Evolutionary conservation across 2,329 filamentous ascomycete genomes (phyloP), one percentile per base, ranked within the genome.

Genomic region (Pestalotiopsis sp.): DNA sequence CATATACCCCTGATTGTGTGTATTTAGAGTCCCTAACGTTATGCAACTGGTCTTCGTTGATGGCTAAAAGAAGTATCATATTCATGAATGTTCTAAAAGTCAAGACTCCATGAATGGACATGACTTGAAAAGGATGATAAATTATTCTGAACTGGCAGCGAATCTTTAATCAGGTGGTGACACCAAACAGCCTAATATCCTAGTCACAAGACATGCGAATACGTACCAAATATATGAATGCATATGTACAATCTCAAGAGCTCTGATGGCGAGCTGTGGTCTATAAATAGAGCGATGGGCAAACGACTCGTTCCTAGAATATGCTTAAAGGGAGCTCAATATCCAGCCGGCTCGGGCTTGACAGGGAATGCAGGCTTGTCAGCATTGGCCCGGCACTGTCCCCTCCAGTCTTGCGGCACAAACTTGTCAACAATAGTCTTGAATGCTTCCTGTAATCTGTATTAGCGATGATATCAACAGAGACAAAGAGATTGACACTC

Each of bases 391-490:
- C 80, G 81, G 73, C 87, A 90, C 70, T 88, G 80, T 25, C 82
- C 76, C 72, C 82, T 87, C 95, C 95, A 98, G 78, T 94, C 87
- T 69, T 83, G 83, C 0, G 96, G 96, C 1, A 93, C 96, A 77
- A 93, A 97, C 75, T 93, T 94, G 81, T 98, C 95, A 2, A 96
- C 94, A 67, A 98, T 93, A 65, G 89, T 84, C 81, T 98, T 98
- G 85, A 99, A 99, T 0, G 95, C 94, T 68, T 92, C 89, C 90
- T 93, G 70, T 66, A 41, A 36, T 59, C 13, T 62, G 70, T 62
- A 38, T 70, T 66, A 73, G 58, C 57, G 41, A 63, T 31, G 6
- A 3, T 49, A 17, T 20, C 11, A 23, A 36, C 49, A 14, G 52
- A 56, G 49, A 17, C 17, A 17, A 20, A 45, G 63, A 36, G 23